Conservation (phyloP, 139 green algal genomes). For the Chlamydomonas urium region DNA sequence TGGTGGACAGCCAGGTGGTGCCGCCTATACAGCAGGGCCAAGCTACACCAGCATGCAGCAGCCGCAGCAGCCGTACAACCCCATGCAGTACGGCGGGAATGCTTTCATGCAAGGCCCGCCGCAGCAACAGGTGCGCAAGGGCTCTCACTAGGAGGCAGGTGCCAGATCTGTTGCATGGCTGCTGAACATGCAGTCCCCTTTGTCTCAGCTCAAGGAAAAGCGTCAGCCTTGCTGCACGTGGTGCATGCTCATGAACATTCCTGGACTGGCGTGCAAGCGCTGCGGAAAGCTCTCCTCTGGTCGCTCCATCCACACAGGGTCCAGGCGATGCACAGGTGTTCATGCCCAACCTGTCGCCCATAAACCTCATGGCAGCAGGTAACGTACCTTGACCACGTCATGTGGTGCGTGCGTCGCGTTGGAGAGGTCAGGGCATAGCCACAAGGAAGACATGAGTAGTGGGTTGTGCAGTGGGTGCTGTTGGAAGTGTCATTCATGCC, state of each 20-base stretch:
- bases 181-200: too few relatives aligned
- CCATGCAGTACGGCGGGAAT: neutral
- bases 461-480: too few relatives aligned
- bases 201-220: too few relatives aligned
- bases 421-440: too few relatives aligned
- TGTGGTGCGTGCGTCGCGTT: neutral
- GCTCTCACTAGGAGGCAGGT: too few relatives aligned
- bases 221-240: too few relatives aligned
- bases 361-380: constrained; percentile 33
- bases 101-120: neutral
- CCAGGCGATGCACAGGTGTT: constrained; percentile 17
- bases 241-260: neutral
- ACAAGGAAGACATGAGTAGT: too few relatives aligned
- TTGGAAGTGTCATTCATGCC: too few relatives aligned
- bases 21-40: neutral
- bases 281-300: too few relatives aligned
- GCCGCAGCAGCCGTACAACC: constrained; percentile 8
- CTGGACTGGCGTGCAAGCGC: too few relatives aligned
- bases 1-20: too few relatives aligned
- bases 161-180: neutral
- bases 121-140: neutral
- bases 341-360: constrained; percentile 27
- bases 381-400: neutral
- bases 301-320: neutral
- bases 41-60: too few relatives aligned